A percentile compares a stretch with the other conserved stretches of the same genome.
Evolutionary conservation across 108 stramenopile species (phyloP).

Genomic region (Cyclotella distinguenda): DNA sequence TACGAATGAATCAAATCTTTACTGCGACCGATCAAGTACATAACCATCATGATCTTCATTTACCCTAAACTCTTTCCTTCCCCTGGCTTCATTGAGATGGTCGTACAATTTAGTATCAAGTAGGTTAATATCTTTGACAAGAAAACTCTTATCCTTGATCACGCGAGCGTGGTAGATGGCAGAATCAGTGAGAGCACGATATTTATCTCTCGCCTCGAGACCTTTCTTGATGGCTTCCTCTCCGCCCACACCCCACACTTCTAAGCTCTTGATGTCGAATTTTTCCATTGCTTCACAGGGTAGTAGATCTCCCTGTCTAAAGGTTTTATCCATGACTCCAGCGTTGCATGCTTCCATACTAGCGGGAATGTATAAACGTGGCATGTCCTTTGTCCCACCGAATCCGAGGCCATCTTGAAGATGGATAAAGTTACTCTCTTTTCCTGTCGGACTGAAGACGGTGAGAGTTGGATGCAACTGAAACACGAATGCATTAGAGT

Average conservation of each 20-base stretch:
- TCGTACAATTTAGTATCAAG: constrained; percentile 42
- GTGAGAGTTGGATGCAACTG: constrained; percentile 36
- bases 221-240: constrained; percentile 34
- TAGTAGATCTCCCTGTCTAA: constrained; percentile 33
- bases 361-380: constrained; percentile 45
- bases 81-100: constrained; percentile 36
- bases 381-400: constrained; percentile 40
- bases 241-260: constrained; percentile 47
- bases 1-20: constrained; percentile 1
- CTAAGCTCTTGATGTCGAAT: constrained; percentile 44
- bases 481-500: constrained; percentile 39
- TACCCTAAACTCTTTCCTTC: constrained; percentile 40
- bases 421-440: constrained; percentile 37
- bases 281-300: constrained; percentile 40
- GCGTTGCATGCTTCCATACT: constrained; percentile 41
- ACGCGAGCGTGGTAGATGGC: constrained; percentile 35
- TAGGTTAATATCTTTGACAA: constrained; percentile 43
- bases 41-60: constrained; percentile 49
- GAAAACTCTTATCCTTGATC: constrained; percentile 38
- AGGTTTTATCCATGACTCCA: constrained; percentile 48
- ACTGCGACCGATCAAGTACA: constrained; percentile 36
- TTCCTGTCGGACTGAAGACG: constrained; percentile 36
- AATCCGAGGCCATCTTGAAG: constrained; percentile 47
- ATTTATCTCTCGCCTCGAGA: constrained; percentile 25
- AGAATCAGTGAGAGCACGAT: constrained; percentile 32